Evolutionary conservation across 2,329 filamentous ascomycete genomes (phyloP).

Genomic region (Aspergillus brasiliensis): DNA sequence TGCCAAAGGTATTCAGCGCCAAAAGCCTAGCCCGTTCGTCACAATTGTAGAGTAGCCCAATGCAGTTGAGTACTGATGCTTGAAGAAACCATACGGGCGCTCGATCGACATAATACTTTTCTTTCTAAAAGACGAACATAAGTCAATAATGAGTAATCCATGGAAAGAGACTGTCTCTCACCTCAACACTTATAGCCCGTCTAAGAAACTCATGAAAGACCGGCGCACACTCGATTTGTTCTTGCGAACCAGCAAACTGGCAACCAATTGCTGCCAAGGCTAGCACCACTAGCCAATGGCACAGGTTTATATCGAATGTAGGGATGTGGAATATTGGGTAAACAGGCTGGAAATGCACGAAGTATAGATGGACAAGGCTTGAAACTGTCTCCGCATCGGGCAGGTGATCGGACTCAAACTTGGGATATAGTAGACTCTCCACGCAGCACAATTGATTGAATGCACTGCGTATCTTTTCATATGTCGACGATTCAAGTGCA

Average conservation of each 20-base stretch:
- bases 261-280: slow-evolving; percentile 46
- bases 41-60: slow-evolving; percentile 34
- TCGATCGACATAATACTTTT: slow-evolving; percentile 19
- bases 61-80: slow-evolving; percentile 34
- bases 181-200: slow-evolving; percentile 39
- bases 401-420: slow-evolving; percentile 36
- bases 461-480: slow-evolving; percentile 31
- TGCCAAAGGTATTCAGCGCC: slow-evolving; percentile 30
- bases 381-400: slow-evolving; percentile 30
- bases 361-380: slow-evolving; percentile 39
- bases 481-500: slow-evolving; percentile 27
- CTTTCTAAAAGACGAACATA: slow-evolving; percentile 25
- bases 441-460: slow-evolving; percentile 36
- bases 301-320: slow-evolving; percentile 39
- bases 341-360: slow-evolving; percentile 42
- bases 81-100: slow-evolving; percentile 34
- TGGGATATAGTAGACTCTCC: slow-evolving; percentile 31
- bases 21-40: slow-evolving; percentile 27
- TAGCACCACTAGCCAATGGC: slow-evolving; percentile 45
- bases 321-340: slow-evolving; percentile 45
- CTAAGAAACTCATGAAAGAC: slow-evolving; percentile 48
- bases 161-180: slow-evolving; percentile 17
- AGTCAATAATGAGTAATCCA: neutral
- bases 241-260: slow-evolving; percentile 32
- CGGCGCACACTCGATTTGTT: slow-evolving; percentile 31